Percentiles rank a stretch among this genome's conserved stretches.
Conservation (phyloP, 192 early-diverging fungal genomes). For the Backusella westeae region DNA sequence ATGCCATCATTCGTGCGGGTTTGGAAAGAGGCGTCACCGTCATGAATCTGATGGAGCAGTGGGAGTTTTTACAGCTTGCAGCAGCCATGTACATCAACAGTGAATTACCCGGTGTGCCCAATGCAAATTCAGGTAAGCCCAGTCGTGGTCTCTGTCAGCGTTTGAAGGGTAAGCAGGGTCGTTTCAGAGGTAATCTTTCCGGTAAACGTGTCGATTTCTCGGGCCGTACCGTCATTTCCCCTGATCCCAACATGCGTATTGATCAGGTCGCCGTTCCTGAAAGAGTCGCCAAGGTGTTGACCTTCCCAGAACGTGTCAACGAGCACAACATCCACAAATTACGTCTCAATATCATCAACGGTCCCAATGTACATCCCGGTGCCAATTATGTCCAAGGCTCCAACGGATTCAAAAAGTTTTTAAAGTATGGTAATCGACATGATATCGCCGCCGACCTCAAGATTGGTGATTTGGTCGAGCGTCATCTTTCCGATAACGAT, state of each 20-base stretch:
- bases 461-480: slow-evolving; percentile 91
- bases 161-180: slow-evolving; percentile 98
- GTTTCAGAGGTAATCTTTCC: slow-evolving; percentile 97
- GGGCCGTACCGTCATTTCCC: slow-evolving; percentile 97
- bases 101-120: slow-evolving; percentile 89
- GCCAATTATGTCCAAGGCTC: slow-evolving; percentile 77
- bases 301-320: slow-evolving; percentile 96
- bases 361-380: slow-evolving; percentile 88
- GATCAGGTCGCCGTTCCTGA: slow-evolving; percentile 95
- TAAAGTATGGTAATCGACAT: slow-evolving; percentile 71
- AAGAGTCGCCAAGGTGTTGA: slow-evolving; percentile 86
- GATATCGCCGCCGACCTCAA: slow-evolving; percentile 69
- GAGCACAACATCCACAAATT: slow-evolving; percentile 83
- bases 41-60: slow-evolving; percentile 82
- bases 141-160: slow-evolving; percentile 91
- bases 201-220: slow-evolving; percentile 99
- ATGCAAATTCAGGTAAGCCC: slow-evolving; percentile 56
- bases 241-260: slow-evolving; percentile 97
- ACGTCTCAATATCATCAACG: slow-evolving; percentile 75
- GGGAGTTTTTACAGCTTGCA: slow-evolving; percentile 93
- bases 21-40: slow-evolving; percentile 63
- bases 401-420: slow-evolving; percentile 57
- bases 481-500: slow-evolving; percentile 93
- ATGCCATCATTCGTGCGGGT: slow-evolving; percentile 68
- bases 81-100: slow-evolving; percentile 97